Base-by-base conservation (phyloP, 2,329 filamentous ascomycete genomes). In the Cadophora sp. region DNA sequence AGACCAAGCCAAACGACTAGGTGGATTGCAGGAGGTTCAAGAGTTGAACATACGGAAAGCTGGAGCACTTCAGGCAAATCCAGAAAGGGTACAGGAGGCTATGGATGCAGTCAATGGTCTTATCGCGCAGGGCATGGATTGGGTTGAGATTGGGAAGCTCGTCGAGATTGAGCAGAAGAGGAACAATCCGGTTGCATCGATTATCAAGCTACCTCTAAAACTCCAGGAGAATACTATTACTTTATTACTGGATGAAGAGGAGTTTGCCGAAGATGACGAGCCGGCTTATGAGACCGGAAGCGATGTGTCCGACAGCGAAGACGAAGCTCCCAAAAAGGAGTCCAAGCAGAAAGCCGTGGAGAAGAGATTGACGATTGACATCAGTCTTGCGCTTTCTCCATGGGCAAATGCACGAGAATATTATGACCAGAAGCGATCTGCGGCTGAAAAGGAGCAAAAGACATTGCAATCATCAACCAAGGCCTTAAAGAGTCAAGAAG, bases 51-150 rank as follows among this genome's bases (percentile, higher is more conserved):
- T 93, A 34, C 90, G 92, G 65, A 98, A 97, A 79, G 96, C 95
- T 2, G 91, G 91, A 65, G 93, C 94, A 0, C 96, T 99, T 51
- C 89, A 97, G 78, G 92, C 93, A 26, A 98, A 99, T 75, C 85
- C 93, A 1, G 93, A 97, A 76, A 88, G 94, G 62, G 94, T 98
- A 0, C 92, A 97, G 77, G 96, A 98, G 80, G 94, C 93, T 4
- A 94, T 94, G 78, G 92, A 94, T 77, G 94, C 96, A 3, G 91
- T 99, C 64, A 98, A 97, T 78, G 92, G 93, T 0, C 83, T 98
- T n/a, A 88, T 99, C 68, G 88, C 88, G 5, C 93, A 97, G 76
- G 95, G 95, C 12, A 98, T 98, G 94, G 96, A 99, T 75, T 99
- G 96, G 96, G 89, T 93, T 12, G 92, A 97, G 72, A 94, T 98